Evolutionary conservation across 768 basidiomycete species (phyloP).

Genomic region (Boletellus sp.): DNA sequence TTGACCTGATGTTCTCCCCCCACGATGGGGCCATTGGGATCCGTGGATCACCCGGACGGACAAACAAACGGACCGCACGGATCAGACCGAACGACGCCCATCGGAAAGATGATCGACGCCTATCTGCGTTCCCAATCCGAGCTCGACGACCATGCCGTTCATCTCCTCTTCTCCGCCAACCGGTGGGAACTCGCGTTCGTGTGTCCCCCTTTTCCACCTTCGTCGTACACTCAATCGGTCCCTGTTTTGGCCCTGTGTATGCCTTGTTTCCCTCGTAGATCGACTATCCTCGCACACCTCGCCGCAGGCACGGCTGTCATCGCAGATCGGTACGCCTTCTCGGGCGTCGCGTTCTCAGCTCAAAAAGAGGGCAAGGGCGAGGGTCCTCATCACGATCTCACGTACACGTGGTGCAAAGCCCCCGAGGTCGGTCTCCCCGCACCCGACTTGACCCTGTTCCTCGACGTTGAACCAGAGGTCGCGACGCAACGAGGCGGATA

Average conservation of each 20-base stretch:
- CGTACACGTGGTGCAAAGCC: slow-evolving; percentile 78
- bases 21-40: not conserved
- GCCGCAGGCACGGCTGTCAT: slow-evolving; percentile 66
- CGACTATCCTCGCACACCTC: slow-evolving; percentile 59
- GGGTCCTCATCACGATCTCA: slow-evolving; percentile 37
- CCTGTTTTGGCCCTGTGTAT: too few relatives aligned
- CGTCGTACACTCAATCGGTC: too few relatives aligned
- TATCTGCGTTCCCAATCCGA: slow-evolving; percentile 84
- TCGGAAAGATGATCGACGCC: slow-evolving; percentile 89
- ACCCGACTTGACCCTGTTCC: slow-evolving; percentile 85
- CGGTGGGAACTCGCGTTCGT: slow-evolving; percentile 91
- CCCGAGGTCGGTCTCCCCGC: slow-evolving; percentile 87
- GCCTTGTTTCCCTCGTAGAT: slow-evolving; percentile 32
- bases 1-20: not conserved
- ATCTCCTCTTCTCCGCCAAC: slow-evolving; percentile 94
- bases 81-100: slow-evolving; percentile 84
- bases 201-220: not conserved
- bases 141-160: slow-evolving; percentile 87
- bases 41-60: not conserved
- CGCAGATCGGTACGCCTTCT: slow-evolving; percentile 95
- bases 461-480: slow-evolving; percentile 71
- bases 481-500: slow-evolving; percentile 74
- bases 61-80: not conserved
- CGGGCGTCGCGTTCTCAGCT: slow-evolving; percentile 86
- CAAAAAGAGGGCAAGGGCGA: slow-evolving; percentile 37